Evolutionary conservation across 345 rosid genomes (phyloP).

Genomic region (Streptanthus diversifolius): DNA sequence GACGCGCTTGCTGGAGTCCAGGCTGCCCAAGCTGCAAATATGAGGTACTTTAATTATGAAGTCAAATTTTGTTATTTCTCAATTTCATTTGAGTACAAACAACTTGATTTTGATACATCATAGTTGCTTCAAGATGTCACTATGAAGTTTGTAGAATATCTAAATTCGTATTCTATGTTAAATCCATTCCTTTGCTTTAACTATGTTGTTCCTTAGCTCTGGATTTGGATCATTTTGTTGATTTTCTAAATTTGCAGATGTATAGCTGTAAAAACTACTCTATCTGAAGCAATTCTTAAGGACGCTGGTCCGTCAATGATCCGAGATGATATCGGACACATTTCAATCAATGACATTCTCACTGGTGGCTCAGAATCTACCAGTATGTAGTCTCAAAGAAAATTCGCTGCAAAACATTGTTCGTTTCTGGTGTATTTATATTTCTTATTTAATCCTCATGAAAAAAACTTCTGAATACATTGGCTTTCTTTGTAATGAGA

Average conservation of each 20-base stretch:
- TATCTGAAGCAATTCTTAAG: constrained; percentile 61
- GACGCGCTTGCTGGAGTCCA: constrained; percentile 96
- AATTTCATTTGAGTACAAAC: background rate
- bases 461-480: background rate
- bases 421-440: constrained; percentile 42
- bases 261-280: constrained; percentile 82
- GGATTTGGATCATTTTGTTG: constrained; percentile 7
- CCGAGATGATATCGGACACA: constrained; percentile 65
- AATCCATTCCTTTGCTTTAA: background rate
- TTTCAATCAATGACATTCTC: constrained; percentile 83
- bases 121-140: background rate
- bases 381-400: constrained; percentile 71
- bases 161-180: background rate
- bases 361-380: constrained; percentile 65
- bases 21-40: constrained; percentile 91
- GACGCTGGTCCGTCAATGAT: constrained; percentile 68
- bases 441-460: background rate
- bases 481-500: constrained; percentile 21
- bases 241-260: constrained; percentile 57
- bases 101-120: background rate
- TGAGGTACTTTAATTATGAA: constrained; percentile 53
- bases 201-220: background rate
- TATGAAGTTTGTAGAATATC: background rate
- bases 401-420: constrained; percentile 27
- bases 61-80: background rate